Evolutionary conservation across 2,329 filamentous ascomycete species (phyloP).

Genomic region (Exophiala viscosa): DNA sequence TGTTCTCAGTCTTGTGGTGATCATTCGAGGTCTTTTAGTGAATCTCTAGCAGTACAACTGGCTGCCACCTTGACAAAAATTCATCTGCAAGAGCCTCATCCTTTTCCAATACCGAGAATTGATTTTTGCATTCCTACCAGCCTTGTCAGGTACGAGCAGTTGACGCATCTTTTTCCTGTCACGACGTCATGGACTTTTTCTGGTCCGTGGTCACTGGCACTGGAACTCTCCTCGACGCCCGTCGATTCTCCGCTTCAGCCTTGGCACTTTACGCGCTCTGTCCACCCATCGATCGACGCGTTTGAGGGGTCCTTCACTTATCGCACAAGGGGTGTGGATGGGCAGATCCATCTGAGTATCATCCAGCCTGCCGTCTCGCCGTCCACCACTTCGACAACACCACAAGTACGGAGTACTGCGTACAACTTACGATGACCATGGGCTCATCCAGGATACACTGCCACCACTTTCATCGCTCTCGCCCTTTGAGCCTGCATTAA

Average conservation of each 20-base stretch:
- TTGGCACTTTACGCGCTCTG: constrained; percentile 3
- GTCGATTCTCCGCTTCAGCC: neutral
- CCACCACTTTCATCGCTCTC: too few relatives aligned
- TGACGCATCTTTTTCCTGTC: neutral
- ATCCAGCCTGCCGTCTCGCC: neutral
- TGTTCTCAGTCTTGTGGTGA: neutral
- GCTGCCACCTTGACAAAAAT: neutral
- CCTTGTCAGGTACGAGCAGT: neutral
- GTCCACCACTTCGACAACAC: too few relatives aligned
- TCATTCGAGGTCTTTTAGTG: constrained; percentile 3
- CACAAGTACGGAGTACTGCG: too few relatives aligned
- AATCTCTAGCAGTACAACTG: neutral
- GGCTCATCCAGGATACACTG: too few relatives aligned
- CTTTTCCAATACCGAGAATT: neutral
- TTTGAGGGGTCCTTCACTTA: neutral
- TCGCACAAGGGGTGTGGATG: neutral
- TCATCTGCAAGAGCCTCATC: neutral
- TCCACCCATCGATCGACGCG: neutral
- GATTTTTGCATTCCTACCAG: neutral
- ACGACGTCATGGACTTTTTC: constrained; percentile 19
- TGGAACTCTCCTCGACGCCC: too few relatives aligned
- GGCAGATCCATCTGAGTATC: neutral
- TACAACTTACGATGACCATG: too few relatives aligned
- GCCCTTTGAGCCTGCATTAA: too few relatives aligned
- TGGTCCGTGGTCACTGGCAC: neutral